These are phyloP conservation scores for Mycena epipterygia DNA, from an alignment of 768 basidiomycete species.

Conservation along the genomic window DNA sequence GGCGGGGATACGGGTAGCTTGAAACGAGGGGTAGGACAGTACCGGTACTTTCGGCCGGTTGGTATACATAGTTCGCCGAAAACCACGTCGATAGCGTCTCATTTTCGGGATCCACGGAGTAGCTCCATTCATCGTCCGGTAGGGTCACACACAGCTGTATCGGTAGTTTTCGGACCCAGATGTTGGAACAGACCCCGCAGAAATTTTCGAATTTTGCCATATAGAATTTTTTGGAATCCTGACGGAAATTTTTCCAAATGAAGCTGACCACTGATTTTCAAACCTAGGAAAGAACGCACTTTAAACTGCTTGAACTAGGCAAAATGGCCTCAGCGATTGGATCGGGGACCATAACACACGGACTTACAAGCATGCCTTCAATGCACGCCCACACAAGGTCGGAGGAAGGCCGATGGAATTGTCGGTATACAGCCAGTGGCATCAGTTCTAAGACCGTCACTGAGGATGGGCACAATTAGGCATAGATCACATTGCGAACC, in stretches of 20 bases:
- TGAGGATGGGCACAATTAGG: neutral
- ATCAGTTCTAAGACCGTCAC: neutral
- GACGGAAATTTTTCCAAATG: neutral
- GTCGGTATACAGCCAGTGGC: neutral
- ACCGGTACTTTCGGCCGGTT: neutral
- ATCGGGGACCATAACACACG: neutral
- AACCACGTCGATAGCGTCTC: neutral
- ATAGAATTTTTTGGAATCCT: neutral
- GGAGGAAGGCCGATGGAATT: neutral
- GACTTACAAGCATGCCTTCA: neutral
- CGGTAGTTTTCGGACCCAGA: conserved; percentile 3
- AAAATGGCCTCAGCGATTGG: neutral
- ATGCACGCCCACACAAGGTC: neutral
- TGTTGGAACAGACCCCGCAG: neutral
- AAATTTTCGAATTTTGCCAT: neutral
- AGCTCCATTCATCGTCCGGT: neutral
- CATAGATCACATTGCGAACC: conserved; percentile 3
- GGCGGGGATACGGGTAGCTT: neutral
- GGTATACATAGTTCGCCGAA: neutral
- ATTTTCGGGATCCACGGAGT: neutral
- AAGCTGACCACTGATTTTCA: neutral
- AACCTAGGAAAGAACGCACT: neutral
- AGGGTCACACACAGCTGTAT: neutral
- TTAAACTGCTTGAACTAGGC: conserved; percentile 10
- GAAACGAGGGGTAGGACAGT: neutral